These are phyloP conservation scores for Geotrichum klebahnii DNA, from an alignment of 1,139 yeast genomes.

Conservation along the genomic window DNA sequence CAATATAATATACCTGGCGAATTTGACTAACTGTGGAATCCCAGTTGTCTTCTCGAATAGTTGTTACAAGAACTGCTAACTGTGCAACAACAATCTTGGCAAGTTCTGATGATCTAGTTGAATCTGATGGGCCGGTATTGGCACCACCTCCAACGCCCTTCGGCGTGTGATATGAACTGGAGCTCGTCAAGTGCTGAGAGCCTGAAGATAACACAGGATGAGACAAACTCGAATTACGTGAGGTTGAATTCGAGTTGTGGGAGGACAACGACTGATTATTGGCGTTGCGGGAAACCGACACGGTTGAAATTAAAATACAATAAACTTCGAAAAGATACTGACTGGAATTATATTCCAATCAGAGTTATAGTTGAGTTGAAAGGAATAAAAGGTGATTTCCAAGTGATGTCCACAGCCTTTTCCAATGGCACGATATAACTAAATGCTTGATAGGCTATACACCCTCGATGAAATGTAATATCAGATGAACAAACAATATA, in stretches of 20 bases:
- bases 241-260: slow-evolving; percentile 1
- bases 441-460: no score
- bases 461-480: no score
- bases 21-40: slow-evolving; percentile 46
- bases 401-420: no score
- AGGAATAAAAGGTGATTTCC: no score
- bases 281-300: slow-evolving; percentile 2
- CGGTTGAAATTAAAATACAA: background rate
- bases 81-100: slow-evolving; percentile 51
- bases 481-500: no score
- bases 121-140: slow-evolving; percentile 7
- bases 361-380: no score
- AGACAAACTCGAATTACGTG: slow-evolving; percentile 5
- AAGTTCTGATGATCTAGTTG: slow-evolving; percentile 33
- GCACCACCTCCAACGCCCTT: slow-evolving; percentile 19
- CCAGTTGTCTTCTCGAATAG: slow-evolving; percentile 45
- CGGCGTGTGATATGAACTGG: slow-evolving; percentile 14
- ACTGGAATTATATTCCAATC: background rate
- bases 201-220: slow-evolving; percentile 15
- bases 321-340: background rate
- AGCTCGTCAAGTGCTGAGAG: slow-evolving; percentile 13
- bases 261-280: background rate
- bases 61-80: slow-evolving; percentile 49
- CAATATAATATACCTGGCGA: slow-evolving; percentile 40
- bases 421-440: no score